Percentiles rank a stretch among this genome's conserved stretches.
Evolutionary conservation across 192 early-diverging fungal genomes (phyloP).

Genomic region (Podila epigama): DNA sequence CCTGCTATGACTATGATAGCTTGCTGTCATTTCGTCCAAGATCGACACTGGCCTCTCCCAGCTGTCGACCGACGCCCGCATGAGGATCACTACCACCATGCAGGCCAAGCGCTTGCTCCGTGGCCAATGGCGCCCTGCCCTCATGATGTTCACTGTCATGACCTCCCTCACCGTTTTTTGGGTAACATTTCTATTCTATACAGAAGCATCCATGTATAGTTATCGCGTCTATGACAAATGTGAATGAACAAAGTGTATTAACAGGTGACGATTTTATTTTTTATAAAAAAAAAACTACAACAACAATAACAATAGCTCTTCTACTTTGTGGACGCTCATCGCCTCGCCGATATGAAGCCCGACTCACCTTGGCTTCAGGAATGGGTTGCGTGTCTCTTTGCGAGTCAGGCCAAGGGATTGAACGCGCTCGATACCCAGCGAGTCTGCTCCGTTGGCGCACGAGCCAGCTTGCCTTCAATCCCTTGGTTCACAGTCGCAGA

Average conservation of each 20-base stretch:
- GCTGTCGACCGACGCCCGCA: constrained; percentile 25
- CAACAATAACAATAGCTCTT: constrained; percentile 10
- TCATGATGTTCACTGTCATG: constrained; percentile 37
- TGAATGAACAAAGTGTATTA: background rate
- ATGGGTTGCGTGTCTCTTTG: constrained; percentile 10
- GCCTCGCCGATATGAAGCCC: background rate
- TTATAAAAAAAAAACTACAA: too few species aligned
- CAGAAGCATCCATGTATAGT: too few species aligned
- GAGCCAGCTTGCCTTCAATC: constrained; percentile 7
- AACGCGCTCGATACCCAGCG: constrained; percentile 22
- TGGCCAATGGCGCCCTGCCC: constrained; percentile 43
- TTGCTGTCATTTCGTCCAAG: constrained; percentile 37
- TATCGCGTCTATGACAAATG: background rate
- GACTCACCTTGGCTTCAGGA: constrained; percentile 4
- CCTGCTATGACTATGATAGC: background rate
- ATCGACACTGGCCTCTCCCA: constrained; percentile 39
- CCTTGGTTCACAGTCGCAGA: constrained; percentile 44
- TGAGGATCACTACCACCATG: constrained; percentile 37
- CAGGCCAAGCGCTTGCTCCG: constrained; percentile 42
- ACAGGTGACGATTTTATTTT: background rate
- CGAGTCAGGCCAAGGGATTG: background rate
- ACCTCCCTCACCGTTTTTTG: constrained; percentile 33
- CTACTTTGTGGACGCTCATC: constrained; percentile 36
- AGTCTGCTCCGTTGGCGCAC: constrained; percentile 4
- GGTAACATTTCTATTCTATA: background rate